Evolutionary conservation across 176 grass and related monocot species (phyloP), one percentile per base, ranked within the genome.

Genomic region (Otatea glauca): DNA sequence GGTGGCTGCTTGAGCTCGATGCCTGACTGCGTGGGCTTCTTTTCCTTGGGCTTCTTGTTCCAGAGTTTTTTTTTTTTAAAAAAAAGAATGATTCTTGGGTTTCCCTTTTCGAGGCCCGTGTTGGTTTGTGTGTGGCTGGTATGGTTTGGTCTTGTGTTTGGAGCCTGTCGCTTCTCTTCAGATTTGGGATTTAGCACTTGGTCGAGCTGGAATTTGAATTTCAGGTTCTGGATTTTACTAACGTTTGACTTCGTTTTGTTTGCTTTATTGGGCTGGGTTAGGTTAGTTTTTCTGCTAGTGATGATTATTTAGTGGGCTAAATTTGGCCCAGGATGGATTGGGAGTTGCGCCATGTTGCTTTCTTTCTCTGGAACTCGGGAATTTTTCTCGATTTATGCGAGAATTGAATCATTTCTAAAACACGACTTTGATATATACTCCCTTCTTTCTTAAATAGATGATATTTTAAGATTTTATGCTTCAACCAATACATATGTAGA

Each of bases 11-110:
- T 38, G 6, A 73, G 13, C 47, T 49, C 6, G 47, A 49, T 12
- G 45, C 12, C 45, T 12, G 45, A 4, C 45, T 6, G 16, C 35
- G 29, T 85, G 83, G 83, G 75, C 76, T 37, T 65, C 25, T 49
- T 70, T 21, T 38, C 17, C 0, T 12, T n/a, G 34, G 34, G 34
- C 34, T 34, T 34, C 34, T n/a, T n/a, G n/a, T n/a, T n/a, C n/a
- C n/a, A n/a, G n/a, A n/a, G n/a, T n/a, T n/a, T n/a, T n/a, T n/a
- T n/a, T n/a, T n/a, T n/a, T n/a, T n/a, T n/a, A n/a, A 34, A 34
- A 34, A 9, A 59, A 69, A 63, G 21, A 9, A 12, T 62, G 0
- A 3, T 64, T 48, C 41, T 34, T 48, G 60, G 60, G 6, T n/a
- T 47, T 47, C 54, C 9, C 68, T 27, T 42, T 20, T 29, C 24